Evolutionary conservation across 768 basidiomycete genomes (phyloP), one percentile per base, ranked within the genome.

Genomic region (Chalciporus chontae): DNA sequence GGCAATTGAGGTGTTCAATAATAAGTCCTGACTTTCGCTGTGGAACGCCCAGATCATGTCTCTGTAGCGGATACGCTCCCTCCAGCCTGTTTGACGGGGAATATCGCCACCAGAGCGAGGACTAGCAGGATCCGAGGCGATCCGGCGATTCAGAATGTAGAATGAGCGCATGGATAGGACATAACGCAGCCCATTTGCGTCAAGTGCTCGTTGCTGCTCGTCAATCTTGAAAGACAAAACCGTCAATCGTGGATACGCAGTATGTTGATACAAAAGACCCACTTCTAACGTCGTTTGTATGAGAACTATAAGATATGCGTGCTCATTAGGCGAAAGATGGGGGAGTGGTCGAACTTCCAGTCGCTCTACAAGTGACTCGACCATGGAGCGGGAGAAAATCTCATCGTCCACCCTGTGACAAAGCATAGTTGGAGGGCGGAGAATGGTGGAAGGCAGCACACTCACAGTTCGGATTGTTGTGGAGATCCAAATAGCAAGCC

Each of bases 1-100:
- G 4, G 77, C 69, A 14, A 77, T 77, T 2, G 88, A 87, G 4
- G 85, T 83, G 23, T 76, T 72, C 45, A 96, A 66, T 5, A 99
- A 68, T 40, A 97, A 66, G 15, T 88, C 91, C 60, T 99, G 94
- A 61, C 85, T 90, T 68, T 96, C 93, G 62, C 94, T 96, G 59
- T 96, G 89, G 64, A 87, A 94, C 0, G 94, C 95, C 94, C 95
- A 99, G 23, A 97, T 77, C 73, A 97, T 91, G 66, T 99, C 95
- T 29, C 96, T 83, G 67, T 88, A 94, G 18, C 90, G 82, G 41
- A 95, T 75, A n/a, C 91, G 79, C 61, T 86, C 83, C 58, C 90
- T 73, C 58, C 80, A 76, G 24, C 77, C 82, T 36, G 79, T 77
- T 54, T 70, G 71, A 31, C 71, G 70, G n/a, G 73, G 72, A 13